Evolutionary conservation across 768 basidiomycete species (phyloP), one percentile per base, ranked within the genome.

Genomic region (Chalciporus chontae): DNA sequence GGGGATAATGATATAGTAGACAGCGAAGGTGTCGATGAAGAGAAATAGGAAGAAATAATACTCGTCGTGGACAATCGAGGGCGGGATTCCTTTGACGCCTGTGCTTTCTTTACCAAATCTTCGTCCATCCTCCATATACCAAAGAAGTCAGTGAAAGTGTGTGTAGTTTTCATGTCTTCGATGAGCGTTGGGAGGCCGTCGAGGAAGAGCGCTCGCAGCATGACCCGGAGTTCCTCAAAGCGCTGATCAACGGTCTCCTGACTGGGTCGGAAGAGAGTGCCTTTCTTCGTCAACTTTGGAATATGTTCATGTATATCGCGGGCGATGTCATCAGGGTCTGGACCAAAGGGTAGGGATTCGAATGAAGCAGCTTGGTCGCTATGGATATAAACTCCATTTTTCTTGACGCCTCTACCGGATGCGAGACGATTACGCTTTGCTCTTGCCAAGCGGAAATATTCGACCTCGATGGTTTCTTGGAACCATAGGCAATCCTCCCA

Each of bases 401-500:
- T 84, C 72, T 86, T 86, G 48, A 89, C 76, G 13, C 87, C 87
- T 59, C 88, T 90, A 0, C 89, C 89, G 14, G 80, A 78, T 5
- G 72, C 67, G 10, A 91, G 78, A 27, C 87, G 81, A 23, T 71
- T 73, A 13, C 82, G 83, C 69, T 89, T 90, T 58, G 79, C 77
- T 26, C 81, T 74, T 13, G 89, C 83, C 56, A 81, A 73, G 21
- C 74, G 72, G 17, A 69, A 58, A 57, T 90, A 92, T 61, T 86
- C 84, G 14, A 61, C 53, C 65, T 90, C 88, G 9, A 92, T 70
- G 2, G 69, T 67, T 38, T 85, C 81, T 63, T 92, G 90, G 58
- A 90, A 83, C 71, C 74, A 79, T 9, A 92, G 71, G 51, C 87
- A 90, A 58, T 92, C 90, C 50, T 90, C 90, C 90, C 90, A 92